These are phyloP conservation scores for Chytriomyces sp. DNA, from an alignment of 192 early-diverging fungal genomes.

Conservation along the genomic window DNA sequence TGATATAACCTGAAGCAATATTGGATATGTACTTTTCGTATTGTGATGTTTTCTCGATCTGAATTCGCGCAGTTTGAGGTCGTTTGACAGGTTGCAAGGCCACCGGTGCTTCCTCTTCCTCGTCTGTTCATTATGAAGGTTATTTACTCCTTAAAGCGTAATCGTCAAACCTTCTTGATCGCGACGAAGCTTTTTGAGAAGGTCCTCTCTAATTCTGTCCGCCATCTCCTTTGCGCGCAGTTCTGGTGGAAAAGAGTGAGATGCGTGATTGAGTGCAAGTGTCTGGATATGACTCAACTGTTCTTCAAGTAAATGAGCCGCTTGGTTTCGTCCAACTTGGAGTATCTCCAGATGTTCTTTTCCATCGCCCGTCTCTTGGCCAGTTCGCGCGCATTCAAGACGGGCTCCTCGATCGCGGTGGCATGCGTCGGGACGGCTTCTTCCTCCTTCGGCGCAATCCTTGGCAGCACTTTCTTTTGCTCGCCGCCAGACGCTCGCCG, in stretches of 20 bases:
- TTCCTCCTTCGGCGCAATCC: neutral
- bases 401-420: neutral
- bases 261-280: neutral
- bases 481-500: neutral
- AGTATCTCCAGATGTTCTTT: conserved; percentile 29
- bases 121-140: too few species aligned
- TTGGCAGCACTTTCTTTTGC: neutral
- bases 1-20: neutral
- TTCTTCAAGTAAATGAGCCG: conserved; percentile 11
- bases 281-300: neutral
- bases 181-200: conserved; percentile 8
- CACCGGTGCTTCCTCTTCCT: conserved; percentile 8
- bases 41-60: neutral
- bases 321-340: conserved; percentile 26
- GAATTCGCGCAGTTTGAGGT: neutral
- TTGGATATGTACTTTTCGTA: neutral
- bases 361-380: conserved; percentile 1
- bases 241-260: conserved; percentile 2
- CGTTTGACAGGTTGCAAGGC: neutral
- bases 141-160: too few species aligned
- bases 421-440: neutral
- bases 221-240: conserved; percentile 29
- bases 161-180: too few species aligned
- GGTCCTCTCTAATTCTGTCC: conserved; percentile 12
- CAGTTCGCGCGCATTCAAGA: neutral